These are phyloP conservation scores for Epichloe sylvatica DNA, from an alignment of 2,329 filamentous ascomycete genomes.

Conservation along the genomic window DNA sequence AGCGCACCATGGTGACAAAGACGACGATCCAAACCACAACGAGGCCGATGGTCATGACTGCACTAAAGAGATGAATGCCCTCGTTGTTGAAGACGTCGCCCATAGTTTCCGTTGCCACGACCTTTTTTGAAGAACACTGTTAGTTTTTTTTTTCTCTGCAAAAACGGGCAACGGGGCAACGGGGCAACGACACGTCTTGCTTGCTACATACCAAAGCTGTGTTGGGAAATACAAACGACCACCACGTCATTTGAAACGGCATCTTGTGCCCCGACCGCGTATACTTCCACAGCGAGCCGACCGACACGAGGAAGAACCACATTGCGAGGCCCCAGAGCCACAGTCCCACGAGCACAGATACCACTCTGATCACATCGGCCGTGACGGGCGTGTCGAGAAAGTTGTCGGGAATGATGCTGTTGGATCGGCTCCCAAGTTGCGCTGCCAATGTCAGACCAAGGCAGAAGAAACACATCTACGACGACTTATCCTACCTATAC, in stretches of 20 bases:
- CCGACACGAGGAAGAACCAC: constrained; percentile 72
- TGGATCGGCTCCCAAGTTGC: constrained; percentile 29
- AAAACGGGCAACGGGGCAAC: not conserved
- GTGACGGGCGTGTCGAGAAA: constrained; percentile 30
- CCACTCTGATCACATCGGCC: constrained; percentile 29
- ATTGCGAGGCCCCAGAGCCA: constrained; percentile 76
- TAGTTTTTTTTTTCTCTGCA: not conserved
- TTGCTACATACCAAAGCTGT: constrained; percentile 44
- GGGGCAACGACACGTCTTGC: not conserved
- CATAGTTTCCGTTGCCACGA: constrained; percentile 61
- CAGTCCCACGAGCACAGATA: constrained; percentile 49
- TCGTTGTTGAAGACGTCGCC: constrained; percentile 45
- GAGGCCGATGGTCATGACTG: constrained; percentile 50
- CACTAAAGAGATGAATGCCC: constrained; percentile 53
- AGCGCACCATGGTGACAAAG: constrained; percentile 54
- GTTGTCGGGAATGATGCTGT: constrained; percentile 27
- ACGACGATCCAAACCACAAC: constrained; percentile 56
- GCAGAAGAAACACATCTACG: not conserved
- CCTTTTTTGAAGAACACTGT: constrained; percentile 8
- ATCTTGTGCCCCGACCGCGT: constrained; percentile 42
- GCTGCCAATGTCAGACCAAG: constrained; percentile 13
- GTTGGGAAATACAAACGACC: constrained; percentile 70
- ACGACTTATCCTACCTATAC: constrained; percentile 15
- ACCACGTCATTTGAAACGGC: constrained; percentile 76
- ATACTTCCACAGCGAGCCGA: constrained; percentile 62